These are phyloP conservation scores for Tarenaya hassleriana DNA, from an alignment of 345 rosid genomes.

Conservation along the genomic window DNA sequence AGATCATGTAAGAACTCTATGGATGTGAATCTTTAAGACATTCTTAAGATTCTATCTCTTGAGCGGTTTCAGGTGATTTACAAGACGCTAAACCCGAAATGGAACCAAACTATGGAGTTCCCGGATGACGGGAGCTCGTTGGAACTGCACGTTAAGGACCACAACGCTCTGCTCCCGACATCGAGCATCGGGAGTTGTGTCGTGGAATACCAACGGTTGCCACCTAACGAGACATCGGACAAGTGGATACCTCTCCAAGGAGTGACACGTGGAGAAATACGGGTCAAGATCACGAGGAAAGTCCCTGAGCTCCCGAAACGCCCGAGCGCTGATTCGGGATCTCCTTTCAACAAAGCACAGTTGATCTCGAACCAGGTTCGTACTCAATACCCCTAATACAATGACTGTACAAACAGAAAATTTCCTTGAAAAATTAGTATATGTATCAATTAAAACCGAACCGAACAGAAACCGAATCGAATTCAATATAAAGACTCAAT, in stretches of 20 bases:
- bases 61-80: slow-evolving; percentile 50
- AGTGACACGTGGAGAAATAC: slow-evolving; percentile 84
- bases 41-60: no score
- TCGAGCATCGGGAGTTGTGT: slow-evolving; percentile 74
- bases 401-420: no score
- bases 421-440: no score
- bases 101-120: slow-evolving; percentile 92
- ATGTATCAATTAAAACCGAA: no score
- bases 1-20: neutral
- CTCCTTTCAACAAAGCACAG: slow-evolving; percentile 54
- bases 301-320: slow-evolving; percentile 50
- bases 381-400: neutral
- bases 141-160: slow-evolving; percentile 77
- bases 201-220: slow-evolving; percentile 81
- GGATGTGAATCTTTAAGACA: no score
- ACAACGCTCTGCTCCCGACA: slow-evolving; percentile 77
- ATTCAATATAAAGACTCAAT: no score
- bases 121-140: slow-evolving; percentile 75
- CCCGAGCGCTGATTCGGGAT: slow-evolving; percentile 42
- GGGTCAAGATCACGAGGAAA: slow-evolving; percentile 63
- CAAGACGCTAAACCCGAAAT: slow-evolving; percentile 69
- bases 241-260: slow-evolving; percentile 99
- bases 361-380: slow-evolving; percentile 22
- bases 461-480: no score
- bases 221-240: slow-evolving; percentile 69